Evolutionary conservation across 2,329 filamentous ascomycete species (phyloP).

Genomic region (Aureobasidium lini): DNA sequence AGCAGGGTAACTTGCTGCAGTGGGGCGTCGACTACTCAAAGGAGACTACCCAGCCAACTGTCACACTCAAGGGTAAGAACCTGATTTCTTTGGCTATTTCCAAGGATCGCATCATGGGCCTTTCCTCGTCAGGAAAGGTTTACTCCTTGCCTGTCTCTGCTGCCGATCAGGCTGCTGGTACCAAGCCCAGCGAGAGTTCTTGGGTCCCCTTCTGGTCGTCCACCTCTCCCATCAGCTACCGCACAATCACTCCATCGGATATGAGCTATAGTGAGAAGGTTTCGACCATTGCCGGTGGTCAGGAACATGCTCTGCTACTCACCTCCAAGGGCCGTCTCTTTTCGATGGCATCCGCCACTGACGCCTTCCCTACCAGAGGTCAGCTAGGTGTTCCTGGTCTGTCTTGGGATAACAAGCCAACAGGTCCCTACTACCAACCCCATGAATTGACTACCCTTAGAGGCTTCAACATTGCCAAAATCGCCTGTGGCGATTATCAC

Average conservation of each 20-base stretch:
- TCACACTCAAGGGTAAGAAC: constrained; percentile 75
- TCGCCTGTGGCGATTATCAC: constrained; percentile 82
- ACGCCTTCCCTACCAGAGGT: constrained; percentile 71
- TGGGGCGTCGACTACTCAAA: constrained; percentile 77
- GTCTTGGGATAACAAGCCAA: constrained; percentile 68
- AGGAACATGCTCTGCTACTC: constrained; percentile 79
- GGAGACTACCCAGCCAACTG: constrained; percentile 54
- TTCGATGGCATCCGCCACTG: constrained; percentile 72
- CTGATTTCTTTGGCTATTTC: constrained; percentile 70
- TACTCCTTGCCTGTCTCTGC: constrained; percentile 78
- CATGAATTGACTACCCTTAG: constrained; percentile 69
- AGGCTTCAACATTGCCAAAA: constrained; percentile 62
- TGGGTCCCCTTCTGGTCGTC: constrained; percentile 71
- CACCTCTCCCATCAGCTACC: constrained; percentile 58
- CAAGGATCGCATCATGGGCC: constrained; percentile 71
- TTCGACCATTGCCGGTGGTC: constrained; percentile 64
- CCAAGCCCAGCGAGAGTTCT: constrained; percentile 55
- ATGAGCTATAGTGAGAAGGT: constrained; percentile 66
- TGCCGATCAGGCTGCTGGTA: constrained; percentile 58
- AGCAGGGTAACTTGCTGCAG: constrained; percentile 81
- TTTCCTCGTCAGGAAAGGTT: constrained; percentile 66
- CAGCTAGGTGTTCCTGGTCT: constrained; percentile 83
- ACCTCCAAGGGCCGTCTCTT: constrained; percentile 82
- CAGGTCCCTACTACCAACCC: constrained; percentile 70
- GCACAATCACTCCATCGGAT: constrained; percentile 57